Evolutionary conservation across 805 yeast genomes (phyloP), one percentile per base, ranked within the genome.

Genomic region (Candida incommunis): DNA sequence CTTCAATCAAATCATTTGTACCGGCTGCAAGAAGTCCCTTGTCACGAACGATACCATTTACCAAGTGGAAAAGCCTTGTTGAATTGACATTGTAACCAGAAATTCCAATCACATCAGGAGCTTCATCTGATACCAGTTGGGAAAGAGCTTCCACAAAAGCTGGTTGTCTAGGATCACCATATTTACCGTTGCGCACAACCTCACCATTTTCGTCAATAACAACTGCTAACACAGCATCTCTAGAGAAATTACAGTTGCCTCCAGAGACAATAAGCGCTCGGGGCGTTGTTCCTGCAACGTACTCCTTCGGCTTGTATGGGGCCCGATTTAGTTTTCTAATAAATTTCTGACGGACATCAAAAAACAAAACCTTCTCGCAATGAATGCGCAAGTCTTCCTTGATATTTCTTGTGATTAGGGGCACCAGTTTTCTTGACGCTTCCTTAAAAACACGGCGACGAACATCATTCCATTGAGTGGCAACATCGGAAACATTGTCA

Each of bases 81-180:
- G 88, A 68, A 47, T 72, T 73, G 11, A 86, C 86, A 49, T 83
- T 83, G 63, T 80, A 84, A 3, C 98, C 97, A 40, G 94, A 79
- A 41, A 92, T 70, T 40, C 94, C 96, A 57, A 92, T 76, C 5
- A 87, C 95, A 61, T 92, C 96, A 1, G 97, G 97, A 45, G 74
- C 74, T 49, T 77, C 71, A 23, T 72, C 72, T 45, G 72, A 72
- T 45, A 86, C 77, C 44, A 80, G 69, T 21, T 68, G 72, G 9
- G 72, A 66, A 44, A 90, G 73, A 23, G 74, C 76, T 34, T 72
- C 74, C 48, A 74, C 78, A 65, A 88, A 92, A 3, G 78, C 80
- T 7, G 69, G 62, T 52, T 63, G 73, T 56, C 70, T 78, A 16
- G 87, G 84, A 48, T 77, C 81, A 27, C 80, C 87, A 46, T 92